Evolutionary conservation across 768 basidiomycete genomes (phyloP), one percentile per base, ranked within the genome.

Genomic region (Kwoniella sp.): DNA sequence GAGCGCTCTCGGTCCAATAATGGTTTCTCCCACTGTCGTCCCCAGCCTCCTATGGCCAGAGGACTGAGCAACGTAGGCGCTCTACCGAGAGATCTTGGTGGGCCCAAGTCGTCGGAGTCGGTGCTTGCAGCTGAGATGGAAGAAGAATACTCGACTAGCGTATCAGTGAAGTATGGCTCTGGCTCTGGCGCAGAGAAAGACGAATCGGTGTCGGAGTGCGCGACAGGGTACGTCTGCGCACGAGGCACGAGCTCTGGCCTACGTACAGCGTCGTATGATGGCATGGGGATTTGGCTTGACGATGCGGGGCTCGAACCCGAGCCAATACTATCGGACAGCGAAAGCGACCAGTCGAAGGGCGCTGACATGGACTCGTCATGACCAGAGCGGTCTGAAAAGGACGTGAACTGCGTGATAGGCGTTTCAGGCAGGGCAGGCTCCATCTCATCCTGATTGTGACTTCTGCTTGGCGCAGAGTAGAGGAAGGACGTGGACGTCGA

Each of bases 1-100:
- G 12, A 41, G 2, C n/a, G 22, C 12, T 41, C 13, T 23, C 41
- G 22, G 9, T 57, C 30, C 9, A 37, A 50, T 17, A 58, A 38
- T 9, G 55, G 26, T 47, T 31, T 58, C 28, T 66, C 64, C 64
- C 64, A 66, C 34, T 53, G 34, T 34, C 64, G 38, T 1, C 64
- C 64, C 64, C 64, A 66, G 38, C 64, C 64, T 2, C 64, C 64
- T 9, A 66, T 55, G 23, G 55, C 58, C 15, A 66, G 47, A 20
- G 64, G 64, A 59, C 64, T 59, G 11, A 61, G 52, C 20, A 55
- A 17, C 20, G 47, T 61, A 9, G 60, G 53, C 13, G 41, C 60
- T 28, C 60, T 48, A 15, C 53, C 52, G 7, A 61, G 37, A n/a
- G 48, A 0, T 11, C 11, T 0, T 1, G 30, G 26, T 1, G 38